Base-by-base conservation (phyloP, 305 asterid genomes). In the Solanum aculeatissimum region DNA sequence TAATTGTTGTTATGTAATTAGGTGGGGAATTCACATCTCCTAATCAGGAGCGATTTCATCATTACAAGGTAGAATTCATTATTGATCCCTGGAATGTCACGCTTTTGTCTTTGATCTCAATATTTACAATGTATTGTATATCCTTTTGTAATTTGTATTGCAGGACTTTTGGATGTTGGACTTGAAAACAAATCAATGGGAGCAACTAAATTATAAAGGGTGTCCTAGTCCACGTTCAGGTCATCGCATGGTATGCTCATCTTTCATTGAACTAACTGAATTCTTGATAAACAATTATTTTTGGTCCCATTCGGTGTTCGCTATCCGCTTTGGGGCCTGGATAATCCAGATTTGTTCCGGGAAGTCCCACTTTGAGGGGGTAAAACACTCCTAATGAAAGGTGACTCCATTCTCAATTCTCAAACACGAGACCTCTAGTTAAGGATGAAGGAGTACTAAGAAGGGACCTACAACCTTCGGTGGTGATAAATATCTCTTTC, bases 11-110 rank as follows among this genome's bases (percentile, higher is more conserved):
- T 87, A 63, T 85, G 57, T 87, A 86, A 82, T 83, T 85, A 96
- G 99, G 99, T 91, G 99, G 99, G 83, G 99, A 97, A 88, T 97
- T 97, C 89, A 97, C 98, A 43, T 97, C 99, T 86, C 99, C 99
- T 29, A 97, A 95, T 89, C 99, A 97, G 92, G 99, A 96, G 94
- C 94, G 98, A 35, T 97, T 97, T 90, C 99, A 97, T 90, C 99
- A 97, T 88, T 97, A 97, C 96, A 96, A 96, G 97, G 99, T 95
- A 91, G 51, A 69, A 9, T 57, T 57, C 27, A 7, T 77, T 78
- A 2, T 45, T 51, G 15, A 12, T 21, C 32, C n/a, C 43, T 18
- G 43, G 10, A 54, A 13, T 62, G 45, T 21, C 40, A 57, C 40
- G 0, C 58, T 35, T 83, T 55, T 29, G n/a, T 45, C 43, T 18